phyloP scores from a whole-genome alignment of 306 rosid species.

The Comarum palustre region DNA sequence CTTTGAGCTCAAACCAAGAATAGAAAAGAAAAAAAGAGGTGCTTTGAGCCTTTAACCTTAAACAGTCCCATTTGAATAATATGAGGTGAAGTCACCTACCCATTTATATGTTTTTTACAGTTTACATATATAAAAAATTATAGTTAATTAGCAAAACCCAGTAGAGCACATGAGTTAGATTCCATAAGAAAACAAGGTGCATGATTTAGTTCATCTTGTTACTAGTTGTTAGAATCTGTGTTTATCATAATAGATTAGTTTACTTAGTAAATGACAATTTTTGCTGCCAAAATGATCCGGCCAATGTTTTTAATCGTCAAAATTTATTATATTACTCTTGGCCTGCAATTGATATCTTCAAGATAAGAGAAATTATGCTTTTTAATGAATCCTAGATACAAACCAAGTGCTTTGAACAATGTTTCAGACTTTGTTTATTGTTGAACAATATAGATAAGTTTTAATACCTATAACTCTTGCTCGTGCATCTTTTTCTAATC shows the following conservation, averaged over 20 bases:
- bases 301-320: neutral
- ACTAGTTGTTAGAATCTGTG: neutral
- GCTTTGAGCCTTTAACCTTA: neutral
- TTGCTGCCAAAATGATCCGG: conserved; percentile 1
- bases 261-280: neutral
- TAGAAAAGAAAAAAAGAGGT: neutral
- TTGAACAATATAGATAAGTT: neutral
- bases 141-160: neutral
- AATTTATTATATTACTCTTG: neutral
- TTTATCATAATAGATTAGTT: neutral
- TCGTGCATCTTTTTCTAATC: neutral
- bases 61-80: neutral
- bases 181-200: neutral
- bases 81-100: neutral
- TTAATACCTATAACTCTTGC: neutral
- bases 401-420: neutral
- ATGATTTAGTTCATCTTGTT: neutral
- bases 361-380: conserved; percentile 2
- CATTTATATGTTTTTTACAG: neutral
- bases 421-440: neutral
- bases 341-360: conserved; percentile 18
- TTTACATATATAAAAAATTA: neutral
- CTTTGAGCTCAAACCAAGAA: neutral
- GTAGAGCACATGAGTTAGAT: conserved; percentile 6
- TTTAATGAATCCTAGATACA: conserved; percentile 9